Conservation (phyloP, 2,329 filamentous ascomycete genomes). For the Cordyceps farinosa region DNA sequence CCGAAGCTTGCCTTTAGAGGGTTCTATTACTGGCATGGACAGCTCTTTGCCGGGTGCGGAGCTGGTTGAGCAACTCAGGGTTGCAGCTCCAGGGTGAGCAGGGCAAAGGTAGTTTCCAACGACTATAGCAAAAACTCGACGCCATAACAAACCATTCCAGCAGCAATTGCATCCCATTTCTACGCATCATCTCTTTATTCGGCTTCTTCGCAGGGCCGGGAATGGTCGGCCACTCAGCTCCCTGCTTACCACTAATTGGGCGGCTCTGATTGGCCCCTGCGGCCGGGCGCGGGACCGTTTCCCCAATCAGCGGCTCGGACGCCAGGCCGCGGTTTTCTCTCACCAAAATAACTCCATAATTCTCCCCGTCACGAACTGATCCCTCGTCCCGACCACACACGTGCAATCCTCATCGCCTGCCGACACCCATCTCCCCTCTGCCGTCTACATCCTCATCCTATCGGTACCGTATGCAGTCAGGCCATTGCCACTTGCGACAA, state of each 20-base stretch:
- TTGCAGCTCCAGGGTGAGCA: neutral
- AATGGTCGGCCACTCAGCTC: constrained; percentile 10
- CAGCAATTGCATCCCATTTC: neutral
- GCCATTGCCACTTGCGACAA: constrained; percentile 30
- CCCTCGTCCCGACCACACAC: constrained; percentile 12
- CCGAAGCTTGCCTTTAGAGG: neutral
- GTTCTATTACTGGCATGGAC: neutral
- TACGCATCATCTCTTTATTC: neutral
- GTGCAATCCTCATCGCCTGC: constrained; percentile 13
- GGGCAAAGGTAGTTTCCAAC: neutral
- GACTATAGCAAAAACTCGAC: neutral
- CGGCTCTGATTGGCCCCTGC: constrained; percentile 5
- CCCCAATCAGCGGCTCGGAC: neutral
- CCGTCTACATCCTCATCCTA: constrained; percentile 7
- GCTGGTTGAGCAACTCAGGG: neutral
- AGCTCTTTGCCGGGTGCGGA: neutral
- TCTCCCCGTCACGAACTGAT: constrained; percentile 15
- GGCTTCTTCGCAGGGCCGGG: constrained; percentile 1
- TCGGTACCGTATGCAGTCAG: constrained; percentile 31
- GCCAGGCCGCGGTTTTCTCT: constrained; percentile 8
- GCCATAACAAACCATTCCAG: neutral
- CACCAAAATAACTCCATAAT: constrained; percentile 14
- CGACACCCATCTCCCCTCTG: constrained; percentile 15
- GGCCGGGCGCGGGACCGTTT: neutral
- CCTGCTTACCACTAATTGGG: constrained; percentile 11